Percentiles rank a stretch among this genome's conserved stretches.
Evolutionary conservation across 495 filamentous ascomycete species (phyloP).

Genomic region (Podospora anserina): DNA sequence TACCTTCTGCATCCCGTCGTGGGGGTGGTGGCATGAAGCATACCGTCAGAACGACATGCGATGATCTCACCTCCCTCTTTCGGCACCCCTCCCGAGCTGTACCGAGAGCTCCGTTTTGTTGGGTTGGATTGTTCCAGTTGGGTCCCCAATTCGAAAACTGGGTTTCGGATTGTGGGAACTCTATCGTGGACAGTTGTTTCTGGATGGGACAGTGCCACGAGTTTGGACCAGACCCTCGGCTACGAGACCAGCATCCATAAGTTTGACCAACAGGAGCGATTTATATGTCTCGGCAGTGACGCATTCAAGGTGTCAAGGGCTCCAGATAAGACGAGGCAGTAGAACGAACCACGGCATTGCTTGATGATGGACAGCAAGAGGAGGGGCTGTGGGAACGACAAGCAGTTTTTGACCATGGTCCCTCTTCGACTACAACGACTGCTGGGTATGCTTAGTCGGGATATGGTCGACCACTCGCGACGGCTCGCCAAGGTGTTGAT

Average conservation of each 20-base stretch:
- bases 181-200: background rate
- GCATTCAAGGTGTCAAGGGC: too few species aligned
- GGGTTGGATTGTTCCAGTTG: background rate
- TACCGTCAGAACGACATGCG: background rate
- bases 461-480: background rate
- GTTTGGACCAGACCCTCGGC: background rate
- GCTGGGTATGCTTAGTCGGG: background rate
- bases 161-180: background rate
- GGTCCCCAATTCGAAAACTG: background rate
- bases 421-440: background rate
- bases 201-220: background rate
- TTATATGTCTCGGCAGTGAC: background rate
- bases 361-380: background rate
- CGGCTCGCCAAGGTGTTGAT: background rate
- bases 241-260: background rate
- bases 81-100: background rate
- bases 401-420: background rate
- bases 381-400: background rate
- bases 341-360: background rate
- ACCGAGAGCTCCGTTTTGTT: background rate
- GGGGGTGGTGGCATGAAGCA: background rate
- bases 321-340: background rate
- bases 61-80: background rate
- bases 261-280: too few species aligned
- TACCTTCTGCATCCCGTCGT: background rate